Conservation (phyloP, 1,284 basidiomycete species). For the Malassezia furfur region DNA sequence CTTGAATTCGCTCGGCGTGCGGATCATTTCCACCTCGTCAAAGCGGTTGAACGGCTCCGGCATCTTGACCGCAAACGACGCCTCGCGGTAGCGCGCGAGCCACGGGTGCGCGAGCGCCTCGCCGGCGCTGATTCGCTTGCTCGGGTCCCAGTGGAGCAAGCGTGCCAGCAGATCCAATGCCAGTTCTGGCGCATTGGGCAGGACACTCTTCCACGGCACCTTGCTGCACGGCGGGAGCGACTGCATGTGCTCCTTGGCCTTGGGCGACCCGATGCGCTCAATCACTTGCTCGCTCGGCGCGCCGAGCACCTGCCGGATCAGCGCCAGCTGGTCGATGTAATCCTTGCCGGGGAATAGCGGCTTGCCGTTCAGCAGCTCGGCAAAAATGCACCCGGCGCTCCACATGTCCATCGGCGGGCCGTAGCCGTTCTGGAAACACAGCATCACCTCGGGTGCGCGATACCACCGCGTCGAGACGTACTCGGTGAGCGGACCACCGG, state of each 20-base stretch:
- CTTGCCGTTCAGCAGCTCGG: slow-evolving; percentile 39
- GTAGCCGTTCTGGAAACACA: slow-evolving; percentile 44
- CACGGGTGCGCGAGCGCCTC: slow-evolving; percentile 43
- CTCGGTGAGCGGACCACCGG: slow-evolving; percentile 44
- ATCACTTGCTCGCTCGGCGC: slow-evolving; percentile 30
- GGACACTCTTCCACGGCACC: slow-evolving; percentile 28
- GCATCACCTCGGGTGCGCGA: slow-evolving; percentile 46
- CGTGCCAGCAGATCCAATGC: slow-evolving; percentile 39
- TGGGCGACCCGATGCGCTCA: slow-evolving; percentile 38
- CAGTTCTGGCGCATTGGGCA: slow-evolving; percentile 29
- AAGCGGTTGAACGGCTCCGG: slow-evolving; percentile 37
- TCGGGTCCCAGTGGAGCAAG: slow-evolving; percentile 42
- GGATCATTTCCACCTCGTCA: slow-evolving; percentile 40
- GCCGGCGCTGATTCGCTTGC: slow-evolving; percentile 37
- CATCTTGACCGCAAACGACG: slow-evolving; percentile 24
- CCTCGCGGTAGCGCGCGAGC: slow-evolving; percentile 38
- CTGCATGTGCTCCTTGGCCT: slow-evolving; percentile 38
- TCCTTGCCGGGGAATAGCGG: slow-evolving; percentile 47
- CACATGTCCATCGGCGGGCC: slow-evolving; percentile 46
- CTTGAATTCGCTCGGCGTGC: slow-evolving; percentile 36
- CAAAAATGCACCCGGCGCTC: slow-evolving; percentile 46
- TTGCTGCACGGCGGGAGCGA: slow-evolving; percentile 31
- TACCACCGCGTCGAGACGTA: slow-evolving; percentile 48
- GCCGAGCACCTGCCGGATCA: slow-evolving; percentile 45
- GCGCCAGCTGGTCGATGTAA: slow-evolving; percentile 45